Evolutionary conservation across 2,329 filamentous ascomycete species (phyloP).

Genomic region (Pestalotiopsis sp.): DNA sequence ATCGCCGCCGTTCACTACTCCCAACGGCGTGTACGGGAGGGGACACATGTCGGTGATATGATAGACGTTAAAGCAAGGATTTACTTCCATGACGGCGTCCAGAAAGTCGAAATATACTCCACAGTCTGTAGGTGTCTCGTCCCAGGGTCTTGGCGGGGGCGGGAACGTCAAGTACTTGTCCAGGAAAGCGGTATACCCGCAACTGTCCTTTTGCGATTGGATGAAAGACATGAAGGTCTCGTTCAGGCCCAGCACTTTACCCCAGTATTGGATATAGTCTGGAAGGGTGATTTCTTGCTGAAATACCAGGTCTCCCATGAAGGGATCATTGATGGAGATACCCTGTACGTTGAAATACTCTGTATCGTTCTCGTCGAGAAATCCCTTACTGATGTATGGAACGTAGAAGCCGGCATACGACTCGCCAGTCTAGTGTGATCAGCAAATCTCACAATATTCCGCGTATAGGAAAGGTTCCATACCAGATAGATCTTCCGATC

Average conservation of each 20-base stretch:
- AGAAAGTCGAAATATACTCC: neutral
- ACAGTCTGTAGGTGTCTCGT: neutral
- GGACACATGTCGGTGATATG: conserved; percentile 1
- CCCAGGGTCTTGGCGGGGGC: neutral
- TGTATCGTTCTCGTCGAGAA: conserved; percentile 1
- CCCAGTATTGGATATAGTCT: conserved; percentile 1
- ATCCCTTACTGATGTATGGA: neutral
- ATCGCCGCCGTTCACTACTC: neutral
- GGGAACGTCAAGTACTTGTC: conserved; percentile 3
- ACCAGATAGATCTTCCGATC: neutral
- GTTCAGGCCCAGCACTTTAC: neutral
- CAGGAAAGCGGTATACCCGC: conserved; percentile 2
- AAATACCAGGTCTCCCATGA: neutral
- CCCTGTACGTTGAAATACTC: conserved; percentile 3
- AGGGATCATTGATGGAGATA: neutral
- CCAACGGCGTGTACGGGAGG: neutral
- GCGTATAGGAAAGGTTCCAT: neutral
- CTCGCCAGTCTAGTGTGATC: neutral
- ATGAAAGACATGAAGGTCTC: neutral
- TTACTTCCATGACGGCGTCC: neutral
- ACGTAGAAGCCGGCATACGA: neutral
- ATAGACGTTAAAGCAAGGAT: conserved; percentile 2
- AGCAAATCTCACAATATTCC: neutral
- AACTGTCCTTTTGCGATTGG: neutral
- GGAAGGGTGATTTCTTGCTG: neutral